Conservation (phyloP, 2,329 filamentous ascomycete species). For the Phaeophleospora eucalypticola region DNA sequence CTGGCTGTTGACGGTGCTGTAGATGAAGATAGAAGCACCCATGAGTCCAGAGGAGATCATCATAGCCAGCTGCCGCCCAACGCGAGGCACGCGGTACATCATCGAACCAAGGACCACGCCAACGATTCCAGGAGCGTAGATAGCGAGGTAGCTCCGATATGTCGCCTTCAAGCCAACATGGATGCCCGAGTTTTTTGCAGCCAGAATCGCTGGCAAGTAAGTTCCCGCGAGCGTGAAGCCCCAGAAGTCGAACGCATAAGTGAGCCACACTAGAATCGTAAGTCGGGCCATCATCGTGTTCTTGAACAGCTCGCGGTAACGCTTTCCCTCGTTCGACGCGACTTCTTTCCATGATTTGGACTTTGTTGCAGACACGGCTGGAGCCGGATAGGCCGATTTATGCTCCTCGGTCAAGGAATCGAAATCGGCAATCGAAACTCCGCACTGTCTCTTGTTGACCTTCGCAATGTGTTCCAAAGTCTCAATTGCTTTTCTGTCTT, state of each 20-base stretch:
- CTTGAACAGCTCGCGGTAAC: constrained; percentile 45
- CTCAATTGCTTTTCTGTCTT: constrained; percentile 50
- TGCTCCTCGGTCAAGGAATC: constrained; percentile 25
- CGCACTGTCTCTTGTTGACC: constrained; percentile 38
- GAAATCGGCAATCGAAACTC: constrained; percentile 35
- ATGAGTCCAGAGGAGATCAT: constrained; percentile 42
- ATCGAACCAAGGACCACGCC: constrained; percentile 50
- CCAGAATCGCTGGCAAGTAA: constrained; percentile 50
- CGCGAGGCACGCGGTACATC: constrained; percentile 45
- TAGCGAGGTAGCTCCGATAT: constrained; percentile 53
- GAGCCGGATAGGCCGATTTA: background rate
- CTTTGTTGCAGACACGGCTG: too few species aligned
- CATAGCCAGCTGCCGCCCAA: constrained; percentile 46
- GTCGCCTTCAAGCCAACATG: constrained; percentile 42
- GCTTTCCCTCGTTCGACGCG: too few species aligned
- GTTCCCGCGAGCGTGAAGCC: constrained; percentile 47
- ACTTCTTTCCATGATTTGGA: too few species aligned
- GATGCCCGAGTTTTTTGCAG: constrained; percentile 47
- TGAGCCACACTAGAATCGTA: constrained; percentile 49
- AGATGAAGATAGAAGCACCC: constrained; percentile 45
- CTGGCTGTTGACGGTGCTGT: constrained; percentile 43
- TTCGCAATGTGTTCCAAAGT: constrained; percentile 42
- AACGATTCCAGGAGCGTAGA: constrained; percentile 51
- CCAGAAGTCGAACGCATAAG: constrained; percentile 51
- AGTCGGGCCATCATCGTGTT: constrained; percentile 41